Base-by-base conservation (phyloP, 208 protist species). In the Trichomonas vaginalis region DNA sequence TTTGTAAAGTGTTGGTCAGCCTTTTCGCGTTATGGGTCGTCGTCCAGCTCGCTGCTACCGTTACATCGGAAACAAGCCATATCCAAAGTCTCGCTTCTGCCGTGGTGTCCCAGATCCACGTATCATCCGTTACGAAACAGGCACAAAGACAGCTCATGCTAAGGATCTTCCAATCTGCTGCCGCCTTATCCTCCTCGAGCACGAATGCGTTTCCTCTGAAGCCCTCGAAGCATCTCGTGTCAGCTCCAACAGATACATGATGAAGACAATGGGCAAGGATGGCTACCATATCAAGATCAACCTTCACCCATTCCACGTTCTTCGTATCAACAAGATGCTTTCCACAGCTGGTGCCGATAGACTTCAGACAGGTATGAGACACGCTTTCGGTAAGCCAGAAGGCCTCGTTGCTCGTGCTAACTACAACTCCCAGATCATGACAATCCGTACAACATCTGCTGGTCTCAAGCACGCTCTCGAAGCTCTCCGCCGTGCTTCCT, bases 121-220 rank as follows among this genome's bases (percentile, higher is more conserved):
- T n/a, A n/a, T n/a, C n/a, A n/a, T n/a, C n/a, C n/a, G n/a, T 99
- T 99, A 98, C 96, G 99, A 99, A 97, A 98, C 99, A 86, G 99
- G 99, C 96, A 98, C 97, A 95, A 99, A 99, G 97, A 98, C 98
- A 96, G 98, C 98, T 82, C 95, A 96, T 95, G 98, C 99, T 90
- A 98, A 99, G 97, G 98, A 99, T 95, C 99, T 99, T 98, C 99
- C 99, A 62, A 96, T 98, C 70, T 99, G 98, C 97, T 97, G 99
- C 79, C 99, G 99, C 97, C 97, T 99, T 17, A 96, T 99, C 79
- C 99, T 98, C 95, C 96, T 98, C 51, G 99, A 99, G 98, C 14
- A 4, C 14, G 98, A 99, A 98, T 98, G 99, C 98, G 97, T 99
- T 96, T 98, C 98, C 51, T 98, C 98, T 82, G 99, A 99, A 98